phyloP scores from a whole-genome alignment of 2,329 filamentous ascomycete genomes.

The Epichloe aotearoae region DNA sequence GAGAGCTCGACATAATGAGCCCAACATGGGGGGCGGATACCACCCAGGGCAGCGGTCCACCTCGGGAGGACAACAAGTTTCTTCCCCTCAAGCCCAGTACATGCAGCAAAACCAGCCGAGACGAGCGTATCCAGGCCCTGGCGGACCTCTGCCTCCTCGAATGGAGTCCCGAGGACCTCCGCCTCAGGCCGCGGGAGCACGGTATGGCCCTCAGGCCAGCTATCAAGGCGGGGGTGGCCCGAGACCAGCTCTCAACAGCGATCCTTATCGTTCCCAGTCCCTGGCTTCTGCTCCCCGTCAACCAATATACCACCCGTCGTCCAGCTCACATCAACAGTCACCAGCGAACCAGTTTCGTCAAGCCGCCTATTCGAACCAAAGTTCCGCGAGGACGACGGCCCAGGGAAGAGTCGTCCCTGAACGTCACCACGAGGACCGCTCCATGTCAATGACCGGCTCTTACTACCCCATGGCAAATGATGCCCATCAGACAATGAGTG shows the following conservation, averaged over 20 bases:
- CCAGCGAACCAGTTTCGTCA: conserved; percentile 69
- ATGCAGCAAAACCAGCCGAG: conserved; percentile 30
- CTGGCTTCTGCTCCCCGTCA: conserved; percentile 67
- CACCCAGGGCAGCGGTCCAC: conserved; percentile 39
- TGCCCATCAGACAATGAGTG: conserved; percentile 85
- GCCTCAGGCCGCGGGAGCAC: conserved; percentile 24
- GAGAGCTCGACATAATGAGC: conserved; percentile 19
- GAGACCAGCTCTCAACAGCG: conserved; percentile 63
- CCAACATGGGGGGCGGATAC: conserved; percentile 36
- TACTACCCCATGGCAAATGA: conserved; percentile 57
- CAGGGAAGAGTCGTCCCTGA: conserved; percentile 88
- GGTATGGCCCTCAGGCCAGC: conserved; percentile 41
- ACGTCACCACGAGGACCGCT: conserved; percentile 76
- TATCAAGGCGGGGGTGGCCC: conserved; percentile 50
- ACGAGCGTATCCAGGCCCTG: conserved; percentile 31
- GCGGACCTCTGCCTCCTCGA: conserved; percentile 43
- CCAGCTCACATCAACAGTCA: conserved; percentile 47
- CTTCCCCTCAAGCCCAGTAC: conserved; percentile 31
- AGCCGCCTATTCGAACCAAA: conserved; percentile 51
- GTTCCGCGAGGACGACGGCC: conserved; percentile 68
- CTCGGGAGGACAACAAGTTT: conserved; percentile 31
- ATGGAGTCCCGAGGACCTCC: conserved; percentile 47
- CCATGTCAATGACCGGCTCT: conserved; percentile 87
- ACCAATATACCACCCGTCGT: conserved; percentile 53
- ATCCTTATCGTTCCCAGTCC: conserved; percentile 85